These are phyloP conservation scores for Rhodomyrtus tomentosa DNA, from an alignment of 345 rosid species.

Conservation along the genomic window DNA sequence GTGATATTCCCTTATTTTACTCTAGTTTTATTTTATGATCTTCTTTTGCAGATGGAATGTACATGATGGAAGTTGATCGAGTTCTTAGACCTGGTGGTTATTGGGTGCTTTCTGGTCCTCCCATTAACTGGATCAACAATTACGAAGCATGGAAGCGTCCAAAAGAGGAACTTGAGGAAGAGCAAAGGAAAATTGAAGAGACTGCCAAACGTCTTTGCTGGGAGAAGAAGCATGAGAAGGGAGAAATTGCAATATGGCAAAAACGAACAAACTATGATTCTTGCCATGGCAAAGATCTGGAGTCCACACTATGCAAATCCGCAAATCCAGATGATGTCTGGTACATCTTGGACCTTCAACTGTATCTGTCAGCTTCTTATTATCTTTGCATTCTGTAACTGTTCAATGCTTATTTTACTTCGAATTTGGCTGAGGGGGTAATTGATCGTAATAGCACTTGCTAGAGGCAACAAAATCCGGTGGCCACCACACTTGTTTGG, in stretches of 20 bases:
- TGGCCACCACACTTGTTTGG: neutral
- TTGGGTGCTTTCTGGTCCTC: conserved; percentile 65
- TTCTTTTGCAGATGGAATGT: conserved; percentile 40
- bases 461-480: neutral
- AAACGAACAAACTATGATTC: conserved; percentile 36
- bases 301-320: conserved; percentile 22
- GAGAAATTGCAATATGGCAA: conserved; percentile 57
- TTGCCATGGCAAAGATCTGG: conserved; percentile 25
- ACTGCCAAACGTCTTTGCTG: conserved; percentile 55
- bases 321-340: conserved; percentile 44
- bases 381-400: neutral
- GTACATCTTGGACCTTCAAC: conserved; percentile 12
- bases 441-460: neutral
- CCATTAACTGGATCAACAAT: conserved; percentile 42
- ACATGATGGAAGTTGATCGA: conserved; percentile 64
- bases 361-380: neutral
- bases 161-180: conserved; percentile 43
- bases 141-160: conserved; percentile 46
- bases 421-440: neutral
- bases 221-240: conserved; percentile 60
- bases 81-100: conserved; percentile 68
- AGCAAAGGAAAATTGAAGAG: conserved; percentile 50
- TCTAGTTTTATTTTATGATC: neutral
- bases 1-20: neutral
- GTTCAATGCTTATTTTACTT: neutral